Evolutionary conservation across 192 early-diverging fungal genomes (phyloP).

Genomic region (Coemansia sp.): DNA sequence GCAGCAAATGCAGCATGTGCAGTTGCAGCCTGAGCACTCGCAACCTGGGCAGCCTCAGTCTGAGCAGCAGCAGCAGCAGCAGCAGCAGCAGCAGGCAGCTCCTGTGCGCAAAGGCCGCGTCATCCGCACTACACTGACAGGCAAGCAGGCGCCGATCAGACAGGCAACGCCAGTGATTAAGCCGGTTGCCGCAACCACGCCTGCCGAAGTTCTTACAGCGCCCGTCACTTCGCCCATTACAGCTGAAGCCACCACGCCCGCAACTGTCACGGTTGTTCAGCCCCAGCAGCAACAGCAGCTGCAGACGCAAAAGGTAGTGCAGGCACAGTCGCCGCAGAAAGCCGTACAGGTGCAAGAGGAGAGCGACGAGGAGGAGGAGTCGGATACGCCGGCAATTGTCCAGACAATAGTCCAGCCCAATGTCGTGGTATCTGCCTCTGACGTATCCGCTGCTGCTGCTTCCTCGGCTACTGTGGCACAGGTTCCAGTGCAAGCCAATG

Average conservation of each 20-base stretch:
- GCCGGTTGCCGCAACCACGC: not conserved
- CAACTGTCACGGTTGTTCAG: conserved; percentile 1
- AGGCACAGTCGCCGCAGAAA: not conserved
- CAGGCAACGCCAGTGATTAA: not conserved
- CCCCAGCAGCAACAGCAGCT: not conserved
- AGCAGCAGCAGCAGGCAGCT: not conserved
- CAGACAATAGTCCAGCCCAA: not conserved
- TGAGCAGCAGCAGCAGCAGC: conserved; percentile 5
- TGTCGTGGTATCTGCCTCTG: not conserved
- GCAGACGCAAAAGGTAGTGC: conserved; percentile 4
- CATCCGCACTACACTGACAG: conserved; percentile 3
- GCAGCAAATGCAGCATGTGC: too few species aligned
- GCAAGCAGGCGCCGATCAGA: conserved; percentile 33
- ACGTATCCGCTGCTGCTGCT: not conserved
- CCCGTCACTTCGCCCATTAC: not conserved
- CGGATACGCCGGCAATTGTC: not conserved
- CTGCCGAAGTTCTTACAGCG: not conserved
- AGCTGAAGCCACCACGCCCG: not conserved
- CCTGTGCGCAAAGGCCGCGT: conserved; percentile 2
- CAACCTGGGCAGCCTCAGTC: not conserved
- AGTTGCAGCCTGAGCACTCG: not conserved
- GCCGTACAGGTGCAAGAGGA: conserved; percentile 6
- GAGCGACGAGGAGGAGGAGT: conserved; percentile 8
- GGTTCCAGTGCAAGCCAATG: not conserved
- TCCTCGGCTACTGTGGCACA: conserved; percentile 1